Evolutionary conservation across 495 filamentous ascomycete species (phyloP).

Genomic region (Letharia lupina): DNA sequence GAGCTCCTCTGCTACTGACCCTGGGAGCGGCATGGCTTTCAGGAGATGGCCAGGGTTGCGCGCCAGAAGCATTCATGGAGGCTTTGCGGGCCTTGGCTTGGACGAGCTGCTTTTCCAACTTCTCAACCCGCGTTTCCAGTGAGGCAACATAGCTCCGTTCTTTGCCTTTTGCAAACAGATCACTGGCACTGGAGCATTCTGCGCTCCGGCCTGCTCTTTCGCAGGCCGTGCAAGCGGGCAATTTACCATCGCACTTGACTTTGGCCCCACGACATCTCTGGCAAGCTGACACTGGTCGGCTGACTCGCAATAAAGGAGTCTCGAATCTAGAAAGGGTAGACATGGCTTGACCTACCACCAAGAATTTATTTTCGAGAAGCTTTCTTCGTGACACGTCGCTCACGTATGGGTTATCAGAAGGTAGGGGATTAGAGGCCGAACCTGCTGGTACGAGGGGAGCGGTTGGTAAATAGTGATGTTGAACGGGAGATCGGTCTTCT

Average conservation of each 20-base stretch:
- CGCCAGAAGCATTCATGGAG: conserved; percentile 34
- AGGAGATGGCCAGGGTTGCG: conserved; percentile 12
- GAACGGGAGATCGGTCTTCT: neutral
- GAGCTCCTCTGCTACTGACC: conserved; percentile 25
- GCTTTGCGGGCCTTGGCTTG: conserved; percentile 45
- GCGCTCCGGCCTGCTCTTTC: conserved; percentile 71
- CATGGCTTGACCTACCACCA: neutral
- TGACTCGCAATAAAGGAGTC: conserved; percentile 77
- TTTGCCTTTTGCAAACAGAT: conserved; percentile 89
- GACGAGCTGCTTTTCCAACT: conserved; percentile 62
- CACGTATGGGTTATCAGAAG: neutral
- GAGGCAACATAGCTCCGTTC: conserved; percentile 93
- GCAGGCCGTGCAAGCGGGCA: conserved; percentile 88
- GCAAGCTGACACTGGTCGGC: conserved; percentile 85
- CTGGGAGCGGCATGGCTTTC: neutral
- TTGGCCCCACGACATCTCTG: conserved; percentile 87
- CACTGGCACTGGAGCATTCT: conserved; percentile 87
- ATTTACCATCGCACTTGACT: conserved; percentile 91
- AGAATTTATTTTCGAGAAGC: neutral
- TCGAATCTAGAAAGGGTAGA: conserved; percentile 34
- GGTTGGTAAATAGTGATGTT: neutral
- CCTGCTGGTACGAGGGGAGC: neutral
- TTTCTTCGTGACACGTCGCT: neutral
- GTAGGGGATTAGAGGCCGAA: neutral
- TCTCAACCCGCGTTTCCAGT: conserved; percentile 78